These are phyloP conservation scores for Spencermartinsiella ligniputridi DNA, from an alignment of 1,139 yeast species.

Conservation along the genomic window DNA sequence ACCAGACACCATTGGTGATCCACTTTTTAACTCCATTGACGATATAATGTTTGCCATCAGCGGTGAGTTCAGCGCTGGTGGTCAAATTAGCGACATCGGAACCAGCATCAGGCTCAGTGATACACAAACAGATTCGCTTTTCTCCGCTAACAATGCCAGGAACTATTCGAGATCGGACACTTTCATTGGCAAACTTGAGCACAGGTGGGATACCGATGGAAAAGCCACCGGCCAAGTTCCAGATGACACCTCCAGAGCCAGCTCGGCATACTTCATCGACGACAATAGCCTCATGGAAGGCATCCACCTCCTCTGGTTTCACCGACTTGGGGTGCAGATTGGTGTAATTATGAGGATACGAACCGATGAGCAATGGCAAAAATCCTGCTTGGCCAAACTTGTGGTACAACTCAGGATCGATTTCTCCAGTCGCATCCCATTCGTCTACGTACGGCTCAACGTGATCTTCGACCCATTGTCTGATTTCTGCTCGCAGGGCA, in stretches of 20 bases:
- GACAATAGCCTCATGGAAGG: constrained; percentile 36
- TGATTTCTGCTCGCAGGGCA: constrained; percentile 36
- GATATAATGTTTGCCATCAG: constrained; percentile 40
- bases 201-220: constrained; percentile 41
- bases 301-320: constrained; percentile 36
- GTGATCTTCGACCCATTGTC: constrained; percentile 39
- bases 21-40: constrained; percentile 44
- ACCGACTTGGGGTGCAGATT: constrained; percentile 32
- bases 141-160: constrained; percentile 37
- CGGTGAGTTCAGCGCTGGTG: constrained; percentile 36
- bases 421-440: constrained; percentile 39
- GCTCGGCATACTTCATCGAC: constrained; percentile 39
- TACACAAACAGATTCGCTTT: constrained; percentile 40
- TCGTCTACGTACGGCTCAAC: constrained; percentile 39
- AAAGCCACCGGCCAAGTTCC: constrained; percentile 40
- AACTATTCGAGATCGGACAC: constrained; percentile 33
- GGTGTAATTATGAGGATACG: constrained; percentile 34
- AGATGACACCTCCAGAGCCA: constrained; percentile 40
- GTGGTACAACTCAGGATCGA: constrained; percentile 29
- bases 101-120: constrained; percentile 43
- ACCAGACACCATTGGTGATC: constrained; percentile 43
- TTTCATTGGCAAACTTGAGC: constrained; percentile 33
- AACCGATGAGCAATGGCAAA: constrained; percentile 33
- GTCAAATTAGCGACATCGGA: constrained; percentile 42
- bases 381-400: constrained; percentile 34